Conservation (phyloP, 2,329 filamentous ascomycete genomes). For the Sporothrix pseudoabietina region DNA sequence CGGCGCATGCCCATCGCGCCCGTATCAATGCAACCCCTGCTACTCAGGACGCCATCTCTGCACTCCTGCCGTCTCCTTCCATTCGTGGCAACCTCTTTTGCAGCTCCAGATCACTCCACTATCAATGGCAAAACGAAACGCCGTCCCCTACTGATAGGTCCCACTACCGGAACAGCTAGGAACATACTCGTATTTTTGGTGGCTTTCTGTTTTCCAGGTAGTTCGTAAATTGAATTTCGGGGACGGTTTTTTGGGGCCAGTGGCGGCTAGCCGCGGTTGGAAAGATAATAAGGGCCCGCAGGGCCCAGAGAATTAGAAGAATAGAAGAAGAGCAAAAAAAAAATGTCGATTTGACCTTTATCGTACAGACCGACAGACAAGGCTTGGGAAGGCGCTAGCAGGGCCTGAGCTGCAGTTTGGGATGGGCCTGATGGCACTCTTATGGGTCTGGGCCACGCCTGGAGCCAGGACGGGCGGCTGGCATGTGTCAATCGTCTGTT, state of each 20-base stretch:
- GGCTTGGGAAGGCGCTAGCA: neutral
- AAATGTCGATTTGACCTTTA: neutral
- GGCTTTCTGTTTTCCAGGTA: neutral
- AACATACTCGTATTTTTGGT: neutral
- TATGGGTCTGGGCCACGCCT: constrained; percentile 1
- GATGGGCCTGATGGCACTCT: neutral
- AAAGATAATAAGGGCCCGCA: neutral
- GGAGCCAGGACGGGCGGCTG: neutral
- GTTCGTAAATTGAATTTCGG: neutral
- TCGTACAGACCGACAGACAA: neutral
- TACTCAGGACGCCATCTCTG: neutral
- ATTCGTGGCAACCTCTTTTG: neutral
- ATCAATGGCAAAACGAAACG: neutral
- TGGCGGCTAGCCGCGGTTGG: constrained; percentile 1
- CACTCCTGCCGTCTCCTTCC: neutral
- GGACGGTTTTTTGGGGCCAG: neutral
- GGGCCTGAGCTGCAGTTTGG: neutral
- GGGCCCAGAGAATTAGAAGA: neutral
- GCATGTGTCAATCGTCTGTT: neutral
- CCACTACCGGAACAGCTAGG: constrained; percentile 10
- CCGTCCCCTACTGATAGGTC: neutral
- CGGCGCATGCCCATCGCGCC: neutral
- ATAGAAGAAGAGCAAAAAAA: neutral
- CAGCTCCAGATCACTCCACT: constrained; percentile 3
- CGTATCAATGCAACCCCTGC: constrained; percentile 6